phyloP scores from a whole-genome alignment of 345 rosid genomes.

The Eucalyptus pauciflora region DNA sequence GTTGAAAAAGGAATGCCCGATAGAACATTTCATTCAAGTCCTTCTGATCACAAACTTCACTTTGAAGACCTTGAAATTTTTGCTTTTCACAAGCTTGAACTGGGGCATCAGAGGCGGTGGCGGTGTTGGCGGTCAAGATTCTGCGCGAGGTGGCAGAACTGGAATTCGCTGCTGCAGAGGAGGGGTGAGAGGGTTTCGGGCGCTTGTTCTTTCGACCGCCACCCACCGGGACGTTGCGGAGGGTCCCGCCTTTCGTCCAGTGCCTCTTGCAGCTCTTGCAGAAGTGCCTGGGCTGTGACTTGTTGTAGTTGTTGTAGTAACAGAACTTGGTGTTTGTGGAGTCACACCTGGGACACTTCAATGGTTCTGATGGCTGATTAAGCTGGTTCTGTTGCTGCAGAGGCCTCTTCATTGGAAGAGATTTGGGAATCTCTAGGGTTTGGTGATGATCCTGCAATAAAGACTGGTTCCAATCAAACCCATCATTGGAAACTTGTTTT shows the following conservation, averaged over 20 bases:
- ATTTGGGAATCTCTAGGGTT: constrained; percentile 4
- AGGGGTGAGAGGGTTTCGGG: neutral
- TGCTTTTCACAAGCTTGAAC: neutral
- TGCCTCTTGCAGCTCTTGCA: constrained; percentile 93
- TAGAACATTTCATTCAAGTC: constrained; percentile 1
- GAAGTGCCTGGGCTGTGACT: constrained; percentile 79
- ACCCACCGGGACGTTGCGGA: constrained; percentile 79
- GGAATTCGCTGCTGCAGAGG: neutral
- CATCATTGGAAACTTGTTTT: constrained; percentile 32
- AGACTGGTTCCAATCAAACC: constrained; percentile 28
- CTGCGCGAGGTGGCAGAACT: neutral
- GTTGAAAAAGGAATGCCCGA: constrained; percentile 5
- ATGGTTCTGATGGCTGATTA: constrained; percentile 28
- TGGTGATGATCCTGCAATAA: constrained; percentile 22
- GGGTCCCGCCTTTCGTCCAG: constrained; percentile 93
- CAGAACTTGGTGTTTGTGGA: constrained; percentile 89
- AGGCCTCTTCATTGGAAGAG: constrained; percentile 10
- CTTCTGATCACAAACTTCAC: constrained; percentile 10
- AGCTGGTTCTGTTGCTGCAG: neutral
- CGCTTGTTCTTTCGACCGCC: constrained; percentile 84
- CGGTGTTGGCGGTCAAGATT: neutral
- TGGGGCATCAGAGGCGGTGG: neutral
- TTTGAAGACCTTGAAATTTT: neutral
- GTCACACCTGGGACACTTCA: constrained; percentile 90
- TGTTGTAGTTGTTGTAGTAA: constrained; percentile 86